Evolutionary conservation across 768 basidiomycete species (phyloP), one percentile per base, ranked within the genome.

Genomic region (Tricholomella constricta): DNA sequence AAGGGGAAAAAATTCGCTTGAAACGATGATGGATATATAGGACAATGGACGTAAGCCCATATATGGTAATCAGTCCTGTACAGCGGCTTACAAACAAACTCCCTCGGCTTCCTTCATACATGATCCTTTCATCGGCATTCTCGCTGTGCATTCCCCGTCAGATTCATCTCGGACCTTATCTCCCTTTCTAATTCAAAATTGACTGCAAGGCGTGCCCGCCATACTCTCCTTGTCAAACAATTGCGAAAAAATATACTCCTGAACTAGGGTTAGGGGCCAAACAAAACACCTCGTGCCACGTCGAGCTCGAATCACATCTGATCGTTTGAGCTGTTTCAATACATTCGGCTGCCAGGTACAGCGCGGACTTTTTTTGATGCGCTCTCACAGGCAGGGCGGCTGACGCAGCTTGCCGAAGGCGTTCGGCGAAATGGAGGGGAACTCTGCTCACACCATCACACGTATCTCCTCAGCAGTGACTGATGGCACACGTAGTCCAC

Each of bases 21-120:
- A 69, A 70, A 64, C 58, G 57, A 67, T 74, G 72, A 70, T 59
- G 69, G 73, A 76, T 80, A 81, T 73, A 78, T 77, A 77, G 62
- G 66, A 72, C 56, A 67, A 72, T 67, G 67, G 71, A 72, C 64
- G 63, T 68, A 72, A 71, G 67, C 62, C 62, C 65, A 51, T 55
- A 65, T 62, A 62, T 58, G 62, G 70, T 41, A 65, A 62, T 44
- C 51, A 44, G 49, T 49, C 43, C 59, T 60, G 54, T 54, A 64
- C 29, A 62, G 54, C 62, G 51, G 55, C 37, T 57, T 53, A 62
- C 62, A 61, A 62, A 65, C 61, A 67, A 63, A 62, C 52, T 51
- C 57, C 51, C 50, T 55, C 32, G 54, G 27, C 52, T 56, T 48
- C 57, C 43, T 59, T 56, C 59, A 57, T 62, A 56, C 61, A 60